phyloP scores from a whole-genome alignment of 1,284 basidiomycete genomes.

The Porogramme epimiltina region DNA sequence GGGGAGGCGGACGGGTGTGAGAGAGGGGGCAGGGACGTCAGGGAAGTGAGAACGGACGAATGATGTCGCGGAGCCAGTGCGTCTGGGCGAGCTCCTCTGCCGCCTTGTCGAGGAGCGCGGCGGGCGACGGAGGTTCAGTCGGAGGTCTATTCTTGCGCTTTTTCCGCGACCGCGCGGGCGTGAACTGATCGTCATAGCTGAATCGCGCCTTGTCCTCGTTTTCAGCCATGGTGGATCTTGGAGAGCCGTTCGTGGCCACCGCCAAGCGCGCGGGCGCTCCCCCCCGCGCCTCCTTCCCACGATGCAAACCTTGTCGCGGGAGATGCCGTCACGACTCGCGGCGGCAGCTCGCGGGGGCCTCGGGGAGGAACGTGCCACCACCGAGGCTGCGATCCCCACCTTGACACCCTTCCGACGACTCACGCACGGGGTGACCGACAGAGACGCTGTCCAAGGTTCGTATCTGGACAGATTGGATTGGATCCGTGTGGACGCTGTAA shows the following conservation, averaged over 20 bases:
- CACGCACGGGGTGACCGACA: no score
- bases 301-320: no score
- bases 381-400: no score
- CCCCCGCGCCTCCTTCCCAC: no score
- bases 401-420: no score
- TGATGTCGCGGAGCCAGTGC: constrained; percentile 30
- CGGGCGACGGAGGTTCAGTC: constrained; percentile 19
- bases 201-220: constrained; percentile 26
- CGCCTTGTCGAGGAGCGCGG: constrained; percentile 25
- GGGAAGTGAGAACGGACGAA: constrained; percentile 36
- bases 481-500: no score
- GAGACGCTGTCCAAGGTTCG: no score
- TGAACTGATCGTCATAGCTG: constrained; percentile 38
- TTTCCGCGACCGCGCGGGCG: constrained; percentile 34
- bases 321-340: no score
- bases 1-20: constrained; percentile 15
- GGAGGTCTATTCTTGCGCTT: constrained; percentile 33
- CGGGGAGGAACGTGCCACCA: no score
- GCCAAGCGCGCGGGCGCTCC: no score
- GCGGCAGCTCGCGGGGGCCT: no score
- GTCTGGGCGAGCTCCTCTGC: constrained; percentile 27
- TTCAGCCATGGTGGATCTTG: constrained; percentile 7
- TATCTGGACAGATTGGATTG: no score
- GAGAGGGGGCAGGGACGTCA: constrained; percentile 25
- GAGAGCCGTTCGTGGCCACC: neutral